Conservation (phyloP, 805 yeast species). For the Priceomyces haplophilus region DNA sequence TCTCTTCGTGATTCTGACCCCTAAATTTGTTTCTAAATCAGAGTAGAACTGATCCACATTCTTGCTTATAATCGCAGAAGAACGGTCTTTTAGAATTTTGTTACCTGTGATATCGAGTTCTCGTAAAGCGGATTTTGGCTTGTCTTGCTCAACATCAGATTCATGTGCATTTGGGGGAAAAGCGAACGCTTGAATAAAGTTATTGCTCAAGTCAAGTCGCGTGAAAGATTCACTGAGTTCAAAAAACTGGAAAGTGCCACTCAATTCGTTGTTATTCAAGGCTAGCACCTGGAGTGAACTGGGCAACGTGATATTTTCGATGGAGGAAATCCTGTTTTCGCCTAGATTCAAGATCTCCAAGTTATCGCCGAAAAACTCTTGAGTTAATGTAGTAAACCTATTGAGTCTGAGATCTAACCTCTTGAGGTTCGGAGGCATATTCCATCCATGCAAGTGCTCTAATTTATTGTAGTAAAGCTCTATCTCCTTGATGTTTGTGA, state of each 20-base stretch:
- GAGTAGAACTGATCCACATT: slow-evolving; percentile 22
- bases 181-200: slow-evolving; percentile 14
- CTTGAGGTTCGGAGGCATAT: slow-evolving; percentile 13
- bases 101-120: slow-evolving; percentile 20
- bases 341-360: slow-evolving; percentile 13
- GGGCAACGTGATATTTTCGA: slow-evolving; percentile 15
- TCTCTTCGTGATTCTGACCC: slow-evolving; percentile 15
- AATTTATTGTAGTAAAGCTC: slow-evolving; percentile 23
- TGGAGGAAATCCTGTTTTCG: slow-evolving; percentile 12
- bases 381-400: slow-evolving; percentile 1
- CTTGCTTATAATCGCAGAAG: slow-evolving; percentile 9
- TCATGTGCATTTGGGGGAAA: slow-evolving; percentile 5
- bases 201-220: slow-evolving; percentile 16
- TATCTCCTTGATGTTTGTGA: slow-evolving; percentile 20
- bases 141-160: too few species aligned
- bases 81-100: slow-evolving; percentile 10
- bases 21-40: slow-evolving; percentile 19
- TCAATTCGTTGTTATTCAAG: slow-evolving; percentile 10
- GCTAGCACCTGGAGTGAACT: slow-evolving; percentile 8
- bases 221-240: slow-evolving; percentile 5
- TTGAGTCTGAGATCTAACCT: slow-evolving; percentile 11
- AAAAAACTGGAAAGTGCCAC: slow-evolving; percentile 7
- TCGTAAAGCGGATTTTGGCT: slow-evolving; percentile 10
- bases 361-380: slow-evolving; percentile 5
- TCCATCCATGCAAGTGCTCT: slow-evolving; percentile 16